Evolutionary conservation across 228 moss, liverwort and hornwort species (phyloP), one percentile per base, ranked within the genome.

Genomic region (Sphagnum fallax): DNA sequence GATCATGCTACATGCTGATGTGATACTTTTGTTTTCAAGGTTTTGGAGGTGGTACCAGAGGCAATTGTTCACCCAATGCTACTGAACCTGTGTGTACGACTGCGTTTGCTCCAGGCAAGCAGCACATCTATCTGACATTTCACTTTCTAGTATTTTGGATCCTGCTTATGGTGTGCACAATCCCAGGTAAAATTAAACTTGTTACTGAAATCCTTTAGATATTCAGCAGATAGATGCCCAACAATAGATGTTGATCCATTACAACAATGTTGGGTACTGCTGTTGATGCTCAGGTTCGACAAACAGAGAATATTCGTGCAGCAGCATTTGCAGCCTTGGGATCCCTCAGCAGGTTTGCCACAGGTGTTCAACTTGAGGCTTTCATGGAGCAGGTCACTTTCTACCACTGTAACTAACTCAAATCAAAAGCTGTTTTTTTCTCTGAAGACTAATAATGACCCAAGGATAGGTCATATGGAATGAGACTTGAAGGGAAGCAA

Each of bases 311-410:
- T 71, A 93, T 91, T 51, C 87, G 97, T 13, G 97, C 93, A 75
- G 91, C 97, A 76, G 93, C 97, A 74, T 98, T 98, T 84, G 76
- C 91, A 79, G 93, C 97, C 65, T 78, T 93, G 75, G 97, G 97
- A 64, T 87, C 93, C 67, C 84, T 98, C 69, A 93, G 93, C 77
- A 88, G 88, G 50, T 98, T 76, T 67, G 93, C 90, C 52, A 72
- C 71, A 69, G 91, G 91, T 72, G 79, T 74, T 12, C 97, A 91
- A 77, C 88, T 89, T 47, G 93, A 93, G 69, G 85, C 90, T 47
- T 98, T 98, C 72, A 85, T 98, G 83, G 97, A 98, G 72, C 97
- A 98, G 97, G 97, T 92, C 59, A 52, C 8, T 16, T 16, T 64
- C 8, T 9, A 64, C 16, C 32, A 32, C 32, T 32, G 15, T 15